phyloP scores from a whole-genome alignment of 164 flowering plant genomes.

The Umbellularia californica region DNA sequence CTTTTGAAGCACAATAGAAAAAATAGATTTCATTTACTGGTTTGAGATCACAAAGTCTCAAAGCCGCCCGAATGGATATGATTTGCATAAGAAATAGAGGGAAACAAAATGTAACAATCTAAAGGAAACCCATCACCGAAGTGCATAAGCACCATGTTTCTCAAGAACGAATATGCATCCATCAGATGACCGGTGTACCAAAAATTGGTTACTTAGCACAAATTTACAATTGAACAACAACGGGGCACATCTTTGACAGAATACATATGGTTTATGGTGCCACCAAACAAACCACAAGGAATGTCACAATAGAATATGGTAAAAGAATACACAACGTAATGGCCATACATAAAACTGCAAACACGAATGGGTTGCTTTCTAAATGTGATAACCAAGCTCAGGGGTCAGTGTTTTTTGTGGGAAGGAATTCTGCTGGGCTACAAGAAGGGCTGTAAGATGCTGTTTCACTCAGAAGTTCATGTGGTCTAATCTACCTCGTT shows the following conservation, averaged over 20 bases:
- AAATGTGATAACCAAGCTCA: too few species aligned
- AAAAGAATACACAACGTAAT: too few species aligned
- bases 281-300: not conserved
- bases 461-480: not conserved
- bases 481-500: not conserved
- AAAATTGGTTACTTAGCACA: not conserved
- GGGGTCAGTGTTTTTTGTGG: too few species aligned
- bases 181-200: not conserved
- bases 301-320: too few species aligned
- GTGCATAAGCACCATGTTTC: not conserved
- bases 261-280: not conserved
- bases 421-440: too few species aligned
- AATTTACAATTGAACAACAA: not conserved
- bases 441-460: too few species aligned
- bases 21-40: too few species aligned
- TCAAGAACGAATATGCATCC: not conserved
- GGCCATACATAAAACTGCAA: too few species aligned
- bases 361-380: too few species aligned
- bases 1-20: too few species aligned
- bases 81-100: not conserved
- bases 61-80: too few species aligned
- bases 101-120: not conserved
- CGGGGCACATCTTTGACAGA: not conserved
- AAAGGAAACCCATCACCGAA: not conserved
- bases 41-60: too few species aligned